phyloP scores from a whole-genome alignment of 306 rosid genomes.

The Ziziphus jujuba region DNA sequence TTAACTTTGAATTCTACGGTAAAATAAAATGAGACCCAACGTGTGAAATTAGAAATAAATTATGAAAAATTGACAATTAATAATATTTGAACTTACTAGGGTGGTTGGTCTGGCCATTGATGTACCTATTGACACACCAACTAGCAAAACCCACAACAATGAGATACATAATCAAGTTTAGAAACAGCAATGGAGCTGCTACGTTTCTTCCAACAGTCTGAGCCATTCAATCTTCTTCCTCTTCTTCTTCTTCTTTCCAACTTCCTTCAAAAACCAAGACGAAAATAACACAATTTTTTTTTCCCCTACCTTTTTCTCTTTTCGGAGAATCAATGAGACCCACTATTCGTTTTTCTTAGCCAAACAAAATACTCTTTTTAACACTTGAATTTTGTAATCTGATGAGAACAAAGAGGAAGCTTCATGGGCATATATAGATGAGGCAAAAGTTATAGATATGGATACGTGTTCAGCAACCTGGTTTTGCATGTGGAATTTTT shows the following conservation, averaged over 20 bases:
- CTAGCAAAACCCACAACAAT: slow-evolving; percentile 81
- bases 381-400: neutral
- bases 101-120: slow-evolving; percentile 88
- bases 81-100: slow-evolving; percentile 51
- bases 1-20: too few species aligned
- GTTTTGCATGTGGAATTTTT: slow-evolving; percentile 43
- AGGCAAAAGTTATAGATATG: neutral
- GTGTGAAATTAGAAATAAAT: too few species aligned
- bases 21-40: too few species aligned
- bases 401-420: neutral
- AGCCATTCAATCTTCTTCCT: slow-evolving; percentile 45
- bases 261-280: too few species aligned
- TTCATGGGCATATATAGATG: slow-evolving; percentile 2
- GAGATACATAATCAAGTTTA: slow-evolving; percentile 80
- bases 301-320: too few species aligned
- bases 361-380: neutral
- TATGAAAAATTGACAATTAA: neutral
- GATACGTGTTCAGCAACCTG: slow-evolving; percentile 52
- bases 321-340: too few species aligned
- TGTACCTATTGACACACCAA: slow-evolving; percentile 74
- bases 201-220: slow-evolving; percentile 67
- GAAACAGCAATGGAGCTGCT: slow-evolving; percentile 81
- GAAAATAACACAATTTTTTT: too few species aligned
- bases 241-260: too few species aligned
- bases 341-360: too few species aligned